phyloP scores from a whole-genome alignment of 148 eudicot genomes.

The Limonium bicolor region DNA sequence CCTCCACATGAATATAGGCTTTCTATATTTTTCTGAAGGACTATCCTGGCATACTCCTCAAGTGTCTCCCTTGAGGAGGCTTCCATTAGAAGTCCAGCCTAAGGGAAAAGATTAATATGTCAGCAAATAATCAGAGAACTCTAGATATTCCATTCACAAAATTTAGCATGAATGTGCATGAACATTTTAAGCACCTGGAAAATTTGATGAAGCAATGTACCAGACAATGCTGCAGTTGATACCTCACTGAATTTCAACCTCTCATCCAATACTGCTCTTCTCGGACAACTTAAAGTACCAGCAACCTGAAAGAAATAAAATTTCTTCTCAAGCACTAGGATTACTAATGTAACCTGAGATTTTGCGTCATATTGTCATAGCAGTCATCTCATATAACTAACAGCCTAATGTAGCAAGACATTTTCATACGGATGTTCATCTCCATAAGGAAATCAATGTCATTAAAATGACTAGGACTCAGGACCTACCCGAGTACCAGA shows the following conservation, averaged over 20 bases:
- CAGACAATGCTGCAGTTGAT: constrained; percentile 70
- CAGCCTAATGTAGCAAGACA: no score
- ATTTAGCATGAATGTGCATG: neutral
- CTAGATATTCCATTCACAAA: no score
- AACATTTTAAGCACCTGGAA: constrained; percentile 43
- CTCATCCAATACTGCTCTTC: constrained; percentile 88
- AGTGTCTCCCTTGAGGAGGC: constrained; percentile 49
- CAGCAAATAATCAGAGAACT: no score
- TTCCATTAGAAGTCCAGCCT: constrained; percentile 83
- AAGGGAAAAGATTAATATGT: no score
- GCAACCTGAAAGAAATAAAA: constrained; percentile 44
- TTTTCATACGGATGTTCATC: no score
- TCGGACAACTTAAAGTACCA: constrained; percentile 76
- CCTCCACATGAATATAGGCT: constrained; percentile 97
- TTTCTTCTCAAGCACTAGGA: neutral
- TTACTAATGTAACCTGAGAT: neutral
- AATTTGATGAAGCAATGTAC: constrained; percentile 85
- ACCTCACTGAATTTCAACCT: constrained; percentile 64
- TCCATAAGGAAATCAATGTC: no score
- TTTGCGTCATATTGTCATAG: no score
- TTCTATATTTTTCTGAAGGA: constrained; percentile 64
- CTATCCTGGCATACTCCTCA: constrained; percentile 52
- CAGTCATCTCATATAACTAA: no score
- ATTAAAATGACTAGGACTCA: no score
- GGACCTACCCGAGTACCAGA: constrained; percentile 86